Evolutionary conservation across 2,329 filamentous ascomycete species (phyloP), one percentile per base, ranked within the genome.

Genomic region (Cladosporium sp.): DNA sequence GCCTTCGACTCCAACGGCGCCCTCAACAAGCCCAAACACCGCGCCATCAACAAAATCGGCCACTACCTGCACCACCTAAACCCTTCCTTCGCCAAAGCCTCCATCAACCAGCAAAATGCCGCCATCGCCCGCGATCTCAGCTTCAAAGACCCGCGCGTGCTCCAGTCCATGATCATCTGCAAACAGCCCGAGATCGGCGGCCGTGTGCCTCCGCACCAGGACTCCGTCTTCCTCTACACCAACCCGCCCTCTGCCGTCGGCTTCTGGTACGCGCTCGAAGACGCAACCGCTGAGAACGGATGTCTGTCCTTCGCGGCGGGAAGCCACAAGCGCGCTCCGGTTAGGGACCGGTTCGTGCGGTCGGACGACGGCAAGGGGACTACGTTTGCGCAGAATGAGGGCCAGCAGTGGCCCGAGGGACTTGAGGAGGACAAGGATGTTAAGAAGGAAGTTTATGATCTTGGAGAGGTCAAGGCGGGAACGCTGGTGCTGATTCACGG

Each of bases 101-200:
- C 84, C 0, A 83, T 87, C 46, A 86, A 84, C 14, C 76, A 78
- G 44, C 77, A 77, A 66, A 89, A 87, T 77, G 83, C 78, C 0
- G 86, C 83, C 5, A 88, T 97, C 16, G 92, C 93, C 0, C 81
- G 82, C 53, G 84, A 85, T 10, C 83, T 97, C 12, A 90, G 90
- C 2, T 97, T 93, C 80, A 73, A 71, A 5, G 91, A 96, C 77
- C 91, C 93, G 1, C 83, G 90, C 23, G 84, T 89, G 5, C 83
- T 99, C 62, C 95, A 99, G 82, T 95, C 91, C 77, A 99, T 99
- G 95, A 85, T 98, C 31, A 98, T 99, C 72, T 97, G 93, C 86
- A 99, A 99, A 79, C 94, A 97, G 80, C 93, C 95, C 26, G 92
- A 96, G 79, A 97, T 98, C 62, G 95, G 95, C 31, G 94, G 91